Percentiles rank a stretch among this genome's conserved stretches.
These are phyloP conservation scores for Medicago lupulina DNA, from an alignment of 306 rosid species.

Conservation along the genomic window DNA sequence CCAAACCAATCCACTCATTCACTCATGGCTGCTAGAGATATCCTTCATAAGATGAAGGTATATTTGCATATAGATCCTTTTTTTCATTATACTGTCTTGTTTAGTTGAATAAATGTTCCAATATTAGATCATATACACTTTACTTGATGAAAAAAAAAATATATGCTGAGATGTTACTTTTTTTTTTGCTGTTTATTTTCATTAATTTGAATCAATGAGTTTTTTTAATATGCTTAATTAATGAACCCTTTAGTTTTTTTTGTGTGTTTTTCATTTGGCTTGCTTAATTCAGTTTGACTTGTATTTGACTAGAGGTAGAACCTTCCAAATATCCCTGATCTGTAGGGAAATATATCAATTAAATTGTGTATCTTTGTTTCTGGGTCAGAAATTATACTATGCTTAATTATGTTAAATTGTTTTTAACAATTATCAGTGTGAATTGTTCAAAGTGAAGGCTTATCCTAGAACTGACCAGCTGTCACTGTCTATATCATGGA, in stretches of 20 bases:
- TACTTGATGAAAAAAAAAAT: background rate
- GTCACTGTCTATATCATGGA: background rate
- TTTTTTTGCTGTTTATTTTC: slow-evolving; percentile 7
- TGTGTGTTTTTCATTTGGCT: slow-evolving; percentile 22
- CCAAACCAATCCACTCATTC: background rate
- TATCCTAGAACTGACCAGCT: background rate
- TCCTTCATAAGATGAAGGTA: slow-evolving; percentile 87
- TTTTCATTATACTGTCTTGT: background rate
- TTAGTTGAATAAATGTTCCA: background rate
- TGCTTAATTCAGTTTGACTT: slow-evolving; percentile 39
- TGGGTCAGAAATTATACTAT: background rate
- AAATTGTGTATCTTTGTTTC: slow-evolving; percentile 29
- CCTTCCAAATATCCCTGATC: slow-evolving; percentile 38
- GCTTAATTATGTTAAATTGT: slow-evolving; percentile 6
- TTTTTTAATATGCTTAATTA: slow-evolving; percentile 1
- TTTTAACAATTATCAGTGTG: background rate
- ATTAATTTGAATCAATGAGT: slow-evolving; percentile 7
- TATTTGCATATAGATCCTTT: background rate
- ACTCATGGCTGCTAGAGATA: slow-evolving; percentile 76
- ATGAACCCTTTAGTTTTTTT: background rate
- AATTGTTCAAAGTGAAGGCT: slow-evolving; percentile 22
- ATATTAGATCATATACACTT: background rate
- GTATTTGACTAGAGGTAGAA: slow-evolving; percentile 16
- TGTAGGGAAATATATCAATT: background rate
- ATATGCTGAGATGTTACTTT: background rate